A percentile compares a stretch with the other conserved stretches of the same genome.
Conservation (phyloP, 371 early-diverging fungal genomes). For the Circinella umbellata region DNA sequence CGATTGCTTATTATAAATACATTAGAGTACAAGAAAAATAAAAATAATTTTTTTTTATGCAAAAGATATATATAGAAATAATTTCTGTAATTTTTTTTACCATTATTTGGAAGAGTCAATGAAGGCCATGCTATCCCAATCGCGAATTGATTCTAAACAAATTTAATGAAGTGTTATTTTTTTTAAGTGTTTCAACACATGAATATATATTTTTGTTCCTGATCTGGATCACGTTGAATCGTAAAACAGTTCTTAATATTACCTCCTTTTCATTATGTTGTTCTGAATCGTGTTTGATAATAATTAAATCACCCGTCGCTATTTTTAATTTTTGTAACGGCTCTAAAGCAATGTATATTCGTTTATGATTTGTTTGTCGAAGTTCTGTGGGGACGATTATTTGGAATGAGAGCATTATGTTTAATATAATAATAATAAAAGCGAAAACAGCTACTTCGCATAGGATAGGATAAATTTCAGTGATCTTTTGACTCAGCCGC, state of each 20-base stretch:
- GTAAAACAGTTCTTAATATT: neutral
- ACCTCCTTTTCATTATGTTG: constrained; percentile 7
- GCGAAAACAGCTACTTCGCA: neutral
- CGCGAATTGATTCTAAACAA: constrained; percentile 26
- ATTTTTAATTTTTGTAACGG: constrained; percentile 49
- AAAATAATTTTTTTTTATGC: no score
- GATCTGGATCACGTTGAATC: neutral
- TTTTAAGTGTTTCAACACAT: neutral
- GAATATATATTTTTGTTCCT: neutral
- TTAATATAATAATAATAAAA: neutral
- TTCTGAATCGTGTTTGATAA: constrained; percentile 31
- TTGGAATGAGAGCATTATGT: neutral
- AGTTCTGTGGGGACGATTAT: neutral
- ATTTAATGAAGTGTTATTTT: neutral
- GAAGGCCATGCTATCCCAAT: constrained; percentile 58
- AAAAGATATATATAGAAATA: neutral
- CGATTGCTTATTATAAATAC: constrained; percentile 20
- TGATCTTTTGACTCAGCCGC: no score
- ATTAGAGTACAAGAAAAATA: neutral
- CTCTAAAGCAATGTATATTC: constrained; percentile 53
- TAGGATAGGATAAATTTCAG: neutral
- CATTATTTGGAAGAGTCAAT: constrained; percentile 26
- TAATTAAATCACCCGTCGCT: constrained; percentile 61
- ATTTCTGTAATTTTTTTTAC: constrained; percentile 1
- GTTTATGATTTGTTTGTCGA: constrained; percentile 6